phyloP scores from a whole-genome alignment of 768 basidiomycete species.

The Pleurotus ostreatus region DNA sequence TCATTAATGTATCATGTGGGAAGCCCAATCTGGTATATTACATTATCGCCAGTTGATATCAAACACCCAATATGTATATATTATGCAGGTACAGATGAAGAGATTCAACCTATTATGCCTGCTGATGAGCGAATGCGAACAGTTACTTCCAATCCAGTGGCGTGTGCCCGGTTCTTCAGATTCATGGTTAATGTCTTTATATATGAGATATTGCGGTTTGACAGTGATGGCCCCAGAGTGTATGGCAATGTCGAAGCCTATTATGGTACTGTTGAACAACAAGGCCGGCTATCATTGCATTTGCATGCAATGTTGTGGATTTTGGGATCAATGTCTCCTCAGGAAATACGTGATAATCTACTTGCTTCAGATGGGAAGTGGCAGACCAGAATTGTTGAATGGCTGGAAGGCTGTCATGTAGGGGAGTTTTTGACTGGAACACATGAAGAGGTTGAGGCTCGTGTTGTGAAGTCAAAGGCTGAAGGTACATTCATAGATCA shows the following conservation, averaged over 20 bases:
- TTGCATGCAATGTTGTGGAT: not conserved
- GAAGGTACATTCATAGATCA: conserved; percentile 17
- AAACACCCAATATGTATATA: not conserved
- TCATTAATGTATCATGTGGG: too few relatives aligned
- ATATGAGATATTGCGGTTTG: not conserved
- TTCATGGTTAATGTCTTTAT: not conserved
- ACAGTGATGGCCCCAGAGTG: not conserved
- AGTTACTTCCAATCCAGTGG: not conserved
- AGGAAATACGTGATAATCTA: not conserved
- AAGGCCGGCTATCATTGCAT: not conserved
- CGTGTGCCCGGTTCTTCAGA: not conserved
- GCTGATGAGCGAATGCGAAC: not conserved
- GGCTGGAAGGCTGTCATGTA: conserved; percentile 25
- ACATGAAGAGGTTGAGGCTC: conserved; percentile 12
- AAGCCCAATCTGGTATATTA: too few relatives aligned
- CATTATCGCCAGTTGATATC: too few relatives aligned
- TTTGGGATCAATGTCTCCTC: not conserved
- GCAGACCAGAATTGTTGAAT: conserved; percentile 21
- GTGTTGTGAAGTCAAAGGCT: not conserved
- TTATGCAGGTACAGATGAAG: not conserved
- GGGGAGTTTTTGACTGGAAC: conserved; percentile 27
- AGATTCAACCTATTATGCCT: not conserved
- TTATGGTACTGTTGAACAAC: not conserved
- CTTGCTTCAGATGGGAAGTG: not conserved
- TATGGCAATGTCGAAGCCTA: not conserved